phyloP scores from a whole-genome alignment of 495 filamentous ascomycete genomes.

The Gamarada debralockiae region DNA sequence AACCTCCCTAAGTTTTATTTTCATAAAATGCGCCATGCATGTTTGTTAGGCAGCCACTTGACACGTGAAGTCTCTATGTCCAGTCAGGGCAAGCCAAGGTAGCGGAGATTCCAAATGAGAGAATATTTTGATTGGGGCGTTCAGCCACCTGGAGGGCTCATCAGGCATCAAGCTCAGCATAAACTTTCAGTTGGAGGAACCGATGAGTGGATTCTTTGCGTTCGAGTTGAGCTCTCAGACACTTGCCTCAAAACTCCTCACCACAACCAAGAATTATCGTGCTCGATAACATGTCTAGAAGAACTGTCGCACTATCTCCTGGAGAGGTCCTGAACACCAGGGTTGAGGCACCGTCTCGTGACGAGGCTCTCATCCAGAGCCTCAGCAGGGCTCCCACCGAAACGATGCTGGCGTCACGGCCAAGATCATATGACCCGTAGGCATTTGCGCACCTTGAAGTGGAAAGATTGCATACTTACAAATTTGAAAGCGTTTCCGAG shows the following conservation, averaged over 20 bases:
- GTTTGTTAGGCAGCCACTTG: too few relatives aligned
- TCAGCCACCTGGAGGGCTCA: too few relatives aligned
- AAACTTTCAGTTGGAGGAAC: too few relatives aligned
- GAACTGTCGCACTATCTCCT: neutral
- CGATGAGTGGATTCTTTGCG: too few relatives aligned
- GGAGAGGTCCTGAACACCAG: neutral
- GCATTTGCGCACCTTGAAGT: neutral
- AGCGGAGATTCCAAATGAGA: too few relatives aligned
- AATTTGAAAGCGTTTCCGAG: neutral
- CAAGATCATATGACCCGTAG: neutral
- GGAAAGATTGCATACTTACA: neutral
- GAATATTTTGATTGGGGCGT: too few relatives aligned
- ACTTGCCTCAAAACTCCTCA: neutral
- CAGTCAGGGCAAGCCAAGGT: too few relatives aligned
- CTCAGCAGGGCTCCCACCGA: neutral
- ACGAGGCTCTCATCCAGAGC: neutral
- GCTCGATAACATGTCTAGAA: neutral
- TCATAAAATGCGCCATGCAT: too few relatives aligned
- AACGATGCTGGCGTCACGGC: slow-evolving; percentile 1
- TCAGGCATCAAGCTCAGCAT: too few relatives aligned
- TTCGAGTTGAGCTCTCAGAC: too few relatives aligned
- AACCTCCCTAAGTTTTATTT: too few relatives aligned
- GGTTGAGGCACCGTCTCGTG: neutral
- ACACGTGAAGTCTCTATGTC: too few relatives aligned
- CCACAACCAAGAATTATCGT: neutral